Base-by-base conservation (phyloP, 495 filamentous ascomycete genomes). In the Xanthoparmelia taractica region DNA sequence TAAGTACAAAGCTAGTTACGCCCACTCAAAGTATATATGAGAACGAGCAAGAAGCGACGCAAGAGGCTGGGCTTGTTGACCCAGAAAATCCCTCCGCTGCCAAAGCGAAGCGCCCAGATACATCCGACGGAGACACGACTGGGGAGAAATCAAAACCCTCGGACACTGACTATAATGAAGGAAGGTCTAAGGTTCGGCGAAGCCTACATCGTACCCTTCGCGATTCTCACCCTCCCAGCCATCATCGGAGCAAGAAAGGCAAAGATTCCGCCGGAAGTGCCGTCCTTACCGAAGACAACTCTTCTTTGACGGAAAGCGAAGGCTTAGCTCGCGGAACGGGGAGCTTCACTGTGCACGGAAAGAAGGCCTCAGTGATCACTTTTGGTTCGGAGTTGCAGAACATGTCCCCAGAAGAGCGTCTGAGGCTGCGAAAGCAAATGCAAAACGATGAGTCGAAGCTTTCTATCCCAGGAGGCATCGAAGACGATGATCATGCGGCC, bases 301-400 rank as follows among this genome's bases (percentile, higher is more conserved):
- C 66, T 57, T 75, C 72, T 68, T 37, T 66, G 57, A 18, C 58
- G 63, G 29, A 78, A 31, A 67, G 77, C 18, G 91, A 92, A 72
- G 83, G 86, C 13, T 80, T 98, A 12, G 74, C 86, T 18, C 83
- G 94, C 23, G 88, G 87, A 33, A 84, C 87, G 15, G 90, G 91
- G 15, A 95, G 88, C 67, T 97, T 98, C 72, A 96, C 91, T 8
- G 87, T 98, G 7, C 94, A 98, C 70, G 94, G 94, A 60, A 98
- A 98, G 78, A 97, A 98, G 73, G 94, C 94, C 4, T 96, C 91
- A 0, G 88, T 98, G 57, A 87, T 98, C 64, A 96, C 90, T 34
- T 96, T 98, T 73, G 92, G 92, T 11, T 87, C 85, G 43, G 95
- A 97, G 67, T 88, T 95, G 80, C 86, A 94, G 69, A 86, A 81